Conservation (phyloP, 208 protist genomes). For the Wallacemonas collosoma region DNA sequence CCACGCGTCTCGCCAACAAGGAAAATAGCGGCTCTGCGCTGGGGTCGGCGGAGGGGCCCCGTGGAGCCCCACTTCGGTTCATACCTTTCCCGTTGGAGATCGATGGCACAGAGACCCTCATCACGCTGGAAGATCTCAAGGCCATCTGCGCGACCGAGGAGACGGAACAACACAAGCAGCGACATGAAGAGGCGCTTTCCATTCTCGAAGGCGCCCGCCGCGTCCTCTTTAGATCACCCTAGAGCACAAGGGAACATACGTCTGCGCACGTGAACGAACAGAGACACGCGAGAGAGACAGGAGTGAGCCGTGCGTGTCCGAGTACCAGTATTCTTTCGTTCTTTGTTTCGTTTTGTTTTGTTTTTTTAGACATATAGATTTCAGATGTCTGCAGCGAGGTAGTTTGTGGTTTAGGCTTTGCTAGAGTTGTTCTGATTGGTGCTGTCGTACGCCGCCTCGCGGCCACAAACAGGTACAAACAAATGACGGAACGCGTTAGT, state of each 20-base stretch:
- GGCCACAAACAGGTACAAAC: no score
- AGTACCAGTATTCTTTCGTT: background rate
- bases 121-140: conserved; percentile 63
- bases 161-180: conserved; percentile 42
- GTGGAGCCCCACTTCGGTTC: conserved; percentile 26
- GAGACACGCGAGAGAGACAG: no score
- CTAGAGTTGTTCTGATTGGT: background rate
- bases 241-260: conserved; percentile 6
- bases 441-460: no score
- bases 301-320: no score
- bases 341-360: background rate
- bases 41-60: background rate
- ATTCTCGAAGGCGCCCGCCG: conserved; percentile 58
- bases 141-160: conserved; percentile 57
- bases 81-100: conserved; percentile 73
- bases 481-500: no score
- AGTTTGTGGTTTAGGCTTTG: background rate
- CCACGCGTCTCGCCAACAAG: background rate
- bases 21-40: background rate
- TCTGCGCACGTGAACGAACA: no score
- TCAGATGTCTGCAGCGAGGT: background rate
- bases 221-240: conserved; percentile 37
- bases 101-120: conserved; percentile 42
- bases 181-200: conserved; percentile 46
- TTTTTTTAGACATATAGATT: conserved; percentile 10